These are phyloP conservation scores for Pythium coloratum DNA, from an alignment of 352 stramenopile genomes.

Conservation along the genomic window DNA sequence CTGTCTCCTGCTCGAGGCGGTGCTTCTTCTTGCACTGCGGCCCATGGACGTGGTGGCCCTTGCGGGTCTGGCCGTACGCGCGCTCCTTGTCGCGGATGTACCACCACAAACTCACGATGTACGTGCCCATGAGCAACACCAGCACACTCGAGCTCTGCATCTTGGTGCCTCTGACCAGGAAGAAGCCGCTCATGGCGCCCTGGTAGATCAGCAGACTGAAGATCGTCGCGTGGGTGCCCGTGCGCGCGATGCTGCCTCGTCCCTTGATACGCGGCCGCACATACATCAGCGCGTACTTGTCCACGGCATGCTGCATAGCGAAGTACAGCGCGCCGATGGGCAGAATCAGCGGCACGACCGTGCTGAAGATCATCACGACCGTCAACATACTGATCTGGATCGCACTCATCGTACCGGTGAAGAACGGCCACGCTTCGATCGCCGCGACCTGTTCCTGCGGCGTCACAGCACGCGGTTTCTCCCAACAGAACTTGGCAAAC, in stretches of 20 bases:
- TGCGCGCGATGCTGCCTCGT: constrained; percentile 78
- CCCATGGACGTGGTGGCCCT: constrained; percentile 35
- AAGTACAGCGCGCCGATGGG: constrained; percentile 84
- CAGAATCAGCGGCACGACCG: constrained; percentile 82
- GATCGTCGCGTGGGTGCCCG: constrained; percentile 76
- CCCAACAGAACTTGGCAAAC: constrained; percentile 79
- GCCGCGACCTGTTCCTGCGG: constrained; percentile 63
- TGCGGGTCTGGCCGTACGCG: constrained; percentile 44
- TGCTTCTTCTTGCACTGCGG: constrained; percentile 41
- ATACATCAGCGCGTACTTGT: constrained; percentile 84
- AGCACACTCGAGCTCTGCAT: constrained; percentile 69
- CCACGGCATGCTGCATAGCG: constrained; percentile 77
- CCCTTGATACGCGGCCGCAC: constrained; percentile 85
- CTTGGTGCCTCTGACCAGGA: constrained; percentile 76
- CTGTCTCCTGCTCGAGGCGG: constrained; percentile 5
- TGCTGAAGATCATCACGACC: constrained; percentile 84
- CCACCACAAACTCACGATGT: constrained; percentile 76
- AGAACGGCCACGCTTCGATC: constrained; percentile 79
- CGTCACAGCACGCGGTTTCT: constrained; percentile 77
- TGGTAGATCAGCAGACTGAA: constrained; percentile 83
- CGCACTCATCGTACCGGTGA: constrained; percentile 79
- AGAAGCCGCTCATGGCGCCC: constrained; percentile 82
- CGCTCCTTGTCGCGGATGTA: constrained; percentile 88
- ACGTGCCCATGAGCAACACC: constrained; percentile 80
- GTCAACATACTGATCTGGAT: constrained; percentile 86